A percentile compares a stretch with the other conserved stretches of the same genome.
These are phyloP conservation scores for Malassezia nana DNA, from an alignment of 1,284 basidiomycete species.

Conservation along the genomic window DNA sequence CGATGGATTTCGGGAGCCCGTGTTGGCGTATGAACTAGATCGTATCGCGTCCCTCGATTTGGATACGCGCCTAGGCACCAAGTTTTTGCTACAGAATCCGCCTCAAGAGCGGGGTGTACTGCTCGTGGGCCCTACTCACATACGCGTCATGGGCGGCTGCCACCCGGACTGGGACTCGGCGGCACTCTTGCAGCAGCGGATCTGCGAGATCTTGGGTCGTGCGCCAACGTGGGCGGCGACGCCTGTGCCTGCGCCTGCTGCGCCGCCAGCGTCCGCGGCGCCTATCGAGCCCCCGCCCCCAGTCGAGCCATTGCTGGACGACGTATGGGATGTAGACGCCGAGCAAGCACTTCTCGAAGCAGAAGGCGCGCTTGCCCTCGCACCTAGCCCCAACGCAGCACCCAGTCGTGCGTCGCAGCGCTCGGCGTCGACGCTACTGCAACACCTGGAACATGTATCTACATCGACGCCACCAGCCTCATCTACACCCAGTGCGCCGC, in stretches of 20 bases:
- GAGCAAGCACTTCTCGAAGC: constrained; percentile 12
- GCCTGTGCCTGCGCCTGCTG: no score
- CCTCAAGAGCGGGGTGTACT: neutral
- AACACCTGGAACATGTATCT: neutral
- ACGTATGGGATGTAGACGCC: constrained; percentile 12
- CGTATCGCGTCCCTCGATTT: neutral
- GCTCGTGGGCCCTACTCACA: neutral
- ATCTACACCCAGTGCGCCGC: neutral
- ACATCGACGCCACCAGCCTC: neutral
- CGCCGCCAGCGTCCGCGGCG: neutral
- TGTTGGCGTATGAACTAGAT: constrained; percentile 6
- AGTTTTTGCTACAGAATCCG: constrained; percentile 2
- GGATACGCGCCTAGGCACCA: constrained; percentile 8
- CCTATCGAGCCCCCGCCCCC: no score
- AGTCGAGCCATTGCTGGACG: neutral
- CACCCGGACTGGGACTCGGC: constrained; percentile 5
- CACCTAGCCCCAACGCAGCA: neutral
- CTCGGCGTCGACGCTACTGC: constrained; percentile 5
- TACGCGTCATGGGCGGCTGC: constrained; percentile 5
- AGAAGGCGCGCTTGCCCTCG: neutral
- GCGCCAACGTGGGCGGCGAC: neutral
- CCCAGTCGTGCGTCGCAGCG: neutral
- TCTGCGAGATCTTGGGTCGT: neutral
- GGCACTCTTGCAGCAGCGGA: constrained; percentile 1
- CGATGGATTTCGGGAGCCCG: neutral